Base-by-base conservation (phyloP, 169 alveolate species). In the Condylostoma magnum region DNA sequence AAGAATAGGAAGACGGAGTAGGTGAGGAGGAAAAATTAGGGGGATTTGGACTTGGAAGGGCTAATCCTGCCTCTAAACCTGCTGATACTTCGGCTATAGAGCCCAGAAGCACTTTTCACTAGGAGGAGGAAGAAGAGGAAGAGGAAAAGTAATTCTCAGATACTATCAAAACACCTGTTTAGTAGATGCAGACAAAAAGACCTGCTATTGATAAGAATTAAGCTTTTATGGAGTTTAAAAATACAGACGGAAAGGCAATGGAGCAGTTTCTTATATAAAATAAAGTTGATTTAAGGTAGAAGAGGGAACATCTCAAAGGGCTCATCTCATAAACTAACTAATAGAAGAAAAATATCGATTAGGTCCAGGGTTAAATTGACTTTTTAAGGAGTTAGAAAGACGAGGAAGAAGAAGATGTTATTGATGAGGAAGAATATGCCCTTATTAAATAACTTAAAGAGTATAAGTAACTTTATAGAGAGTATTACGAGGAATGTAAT, bases 381-480 rank as follows among this genome's bases (percentile, higher is more conserved):
- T 2, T 69, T n/a, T 47, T 78, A 36, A 74, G 69, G 31, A 30
- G n/a, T 2, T 37, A 44, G 30, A 75, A 76, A 38, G 72, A 68
- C 5, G 77, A 74, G 22, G 89, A 84, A 44, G 77, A 84, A 68
- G 70, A 71, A 56, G 82, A 76, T 27, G 83, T 88, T 30, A 88
- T 88, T 31, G 94, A 88, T 58, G 94, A 88, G 69, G 94, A 88
- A 51, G 94, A 88, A 67, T 81, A 65, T 46, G 44, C 46, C 10
- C 55, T 72, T 8, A 58, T 88, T 20, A 66, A 82, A 69, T 55
- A 76, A 53, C 41, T 88, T 37, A 88, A 88, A 55, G 88, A 84
- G 12, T 33, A 68, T 18, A 88, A 88, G 71, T 82, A 79, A 52
- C 28, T 43, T 6, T 82, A 81, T 46, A 83, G 85, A 74, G 74